Base-by-base conservation (phyloP, 495 filamentous ascomycete genomes). In the Trichoderma asperelloides region DNA sequence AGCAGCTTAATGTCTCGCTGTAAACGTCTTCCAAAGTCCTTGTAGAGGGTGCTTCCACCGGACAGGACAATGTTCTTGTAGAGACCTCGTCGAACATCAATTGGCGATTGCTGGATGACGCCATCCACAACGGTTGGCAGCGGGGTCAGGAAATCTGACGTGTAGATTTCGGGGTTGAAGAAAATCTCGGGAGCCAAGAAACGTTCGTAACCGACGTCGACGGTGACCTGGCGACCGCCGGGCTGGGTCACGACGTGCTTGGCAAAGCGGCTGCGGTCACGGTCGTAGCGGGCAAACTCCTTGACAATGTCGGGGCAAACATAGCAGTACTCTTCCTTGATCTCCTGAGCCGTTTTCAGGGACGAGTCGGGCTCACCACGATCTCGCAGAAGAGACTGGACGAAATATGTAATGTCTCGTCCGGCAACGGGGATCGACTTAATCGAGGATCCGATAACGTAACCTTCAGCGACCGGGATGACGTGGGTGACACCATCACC, bases 61-160 rank as follows among this genome's bases (percentile, higher is more conserved):
- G 94, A 97, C 41, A 98, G 84, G 6, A 98, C 95, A 79, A 98
- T 98, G 78, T 98, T 98, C 88, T 98, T 98, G 84, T 98, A 98
- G 8, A 98, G 86, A 27, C 95, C 95, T 78, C 95, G 84, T 69
- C 95, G 91, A 62, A 98, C 95, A 75, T 98, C 95, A 72, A 98
- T 98, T 39, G 95, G 95, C 51, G 93, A 96, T 25, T 90, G 92
- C 77, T 98, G 95, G 73, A 98, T 98, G 68, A 98, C 95, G 64
- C 89, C 89, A 74, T 98, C 95, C 62, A 98, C 95, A 49, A 98
- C 92, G 62, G 82, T 92, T 39, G 95, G 95, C 2, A 98, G 84
- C 7, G 95, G 95, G 4, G 95, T 98, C 69, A 98, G 82, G 81
- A 98, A 98, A 77, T 98, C 96, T 67, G 93, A 97, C 39, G 91